Evolutionary conservation across 2,329 filamentous ascomycete species (phyloP).

Genomic region (Lizonia empirigonia): DNA sequence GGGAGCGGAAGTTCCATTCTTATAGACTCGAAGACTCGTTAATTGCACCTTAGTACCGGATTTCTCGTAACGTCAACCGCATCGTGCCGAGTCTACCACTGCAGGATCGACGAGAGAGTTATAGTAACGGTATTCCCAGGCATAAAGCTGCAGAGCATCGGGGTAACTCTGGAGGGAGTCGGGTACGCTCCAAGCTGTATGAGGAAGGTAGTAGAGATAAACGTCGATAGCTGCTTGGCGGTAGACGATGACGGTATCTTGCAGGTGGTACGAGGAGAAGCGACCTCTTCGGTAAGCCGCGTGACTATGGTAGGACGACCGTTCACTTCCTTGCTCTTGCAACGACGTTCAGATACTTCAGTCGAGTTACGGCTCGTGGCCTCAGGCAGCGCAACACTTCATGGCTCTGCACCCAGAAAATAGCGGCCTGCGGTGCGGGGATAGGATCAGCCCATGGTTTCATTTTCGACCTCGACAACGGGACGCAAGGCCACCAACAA

Average conservation of each 20-base stretch:
- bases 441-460: slow-evolving; percentile 4
- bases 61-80: slow-evolving; percentile 30
- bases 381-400: neutral
- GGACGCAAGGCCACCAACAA: neutral
- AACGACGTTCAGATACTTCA: neutral
- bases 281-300: neutral
- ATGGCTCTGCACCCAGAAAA: neutral
- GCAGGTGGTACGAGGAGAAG: slow-evolving; percentile 16
- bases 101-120: slow-evolving; percentile 5
- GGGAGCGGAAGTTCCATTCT: neutral
- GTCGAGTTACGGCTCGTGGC: neutral
- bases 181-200: slow-evolving; percentile 33
- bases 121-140: slow-evolving; percentile 17
- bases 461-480: neutral
- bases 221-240: slow-evolving; percentile 30
- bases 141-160: slow-evolving; percentile 15
- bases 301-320: neutral
- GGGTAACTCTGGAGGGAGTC: slow-evolving; percentile 14
- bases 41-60: neutral
- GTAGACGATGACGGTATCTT: slow-evolving; percentile 32
- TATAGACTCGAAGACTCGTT: neutral
- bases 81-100: slow-evolving; percentile 8
- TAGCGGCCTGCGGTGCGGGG: slow-evolving; percentile 4
- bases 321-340: neutral
- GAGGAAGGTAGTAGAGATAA: slow-evolving; percentile 39